Base-by-base conservation (phyloP, 768 basidiomycete genomes). In the Mycena belliarum region DNA sequence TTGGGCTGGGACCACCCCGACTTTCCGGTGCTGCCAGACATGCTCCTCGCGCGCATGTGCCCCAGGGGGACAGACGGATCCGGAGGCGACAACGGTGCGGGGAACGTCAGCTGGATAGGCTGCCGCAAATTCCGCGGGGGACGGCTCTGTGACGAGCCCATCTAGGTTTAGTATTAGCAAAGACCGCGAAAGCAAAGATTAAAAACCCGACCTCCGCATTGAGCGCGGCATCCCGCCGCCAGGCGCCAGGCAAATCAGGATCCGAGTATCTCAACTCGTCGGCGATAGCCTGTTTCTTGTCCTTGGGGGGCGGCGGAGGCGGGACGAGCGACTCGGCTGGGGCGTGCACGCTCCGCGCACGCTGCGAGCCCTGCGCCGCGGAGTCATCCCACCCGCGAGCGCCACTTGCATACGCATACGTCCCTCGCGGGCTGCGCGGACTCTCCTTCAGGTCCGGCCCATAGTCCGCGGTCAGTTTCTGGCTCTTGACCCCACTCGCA, bases 191-290 rank as follows among this genome's bases (percentile, higher is more conserved):
- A 49, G 23, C 12, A 9, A 12, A 40, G 26, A 7, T 25, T 24
- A 50, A 37, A 4, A 18, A 11, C 16, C 28, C 25, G 14, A 59
- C 48, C 25, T 50, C 58, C 29, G 43, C 54, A 2, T 40, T 52
- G 20, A 43, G 49, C 29, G 49, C 55, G 20, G 44, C 60, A 38
- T 66, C 59, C 24, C 52, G 65, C 45, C 74, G 56, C 73, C 73
- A 75, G n/a, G 64, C 59, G 25, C 73, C 73, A 3, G 66, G 47
- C 49, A 63, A 59, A 4, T 67, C 55, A 29, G 73, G 71, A 51
- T 75, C 57, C 10, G 73, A 75, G 52, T 74, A 70, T 35, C 73
- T 65, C 26, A 75, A 45, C n/a, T 69, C 70, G 20, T 75, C 74
- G 20, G 73, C 73, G 10, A 74, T 52, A 18, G 60, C 53, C 15